Base-by-base conservation (phyloP, 306 rosid genomes). In the Dryas octopetala region DNA sequence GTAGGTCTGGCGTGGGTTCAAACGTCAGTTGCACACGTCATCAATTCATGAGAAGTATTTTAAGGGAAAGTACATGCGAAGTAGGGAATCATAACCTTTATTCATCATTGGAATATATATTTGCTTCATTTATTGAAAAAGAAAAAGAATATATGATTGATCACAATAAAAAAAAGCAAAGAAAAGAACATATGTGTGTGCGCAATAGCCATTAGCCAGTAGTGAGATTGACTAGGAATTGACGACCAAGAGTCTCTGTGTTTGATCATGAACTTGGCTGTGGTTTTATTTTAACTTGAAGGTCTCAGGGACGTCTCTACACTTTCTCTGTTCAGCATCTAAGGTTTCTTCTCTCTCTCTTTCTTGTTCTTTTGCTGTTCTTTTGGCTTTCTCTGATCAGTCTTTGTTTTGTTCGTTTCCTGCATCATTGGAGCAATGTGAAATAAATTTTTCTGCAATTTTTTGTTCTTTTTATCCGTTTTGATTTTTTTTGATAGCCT, bases 171-270 rank as follows among this genome's bases (percentile, higher is more conserved):
- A n/a, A 32, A n/a, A 40, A 4, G 14, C 10, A 17, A 8, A 3
- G 44, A 38, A 16, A 40, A 32, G 38, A 32, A 32, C 38, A 1
- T 32, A 32, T 32, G 38, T 32, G 38, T 32, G 38, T 32, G 38
- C 38, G 3, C 23, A 23, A 23, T 23, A 23, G 23, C 0, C 23
- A 23, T 23, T 32, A 32, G 38, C 38, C 63, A 26, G 3, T 12
- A 55, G 68, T 64, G 70, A 16, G 26, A 26, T 75, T 76, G 90
- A 76, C 81, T 52, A 7, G 2, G 40, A 16, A 13, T 72, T 73
- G 85, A 76, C 79, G 9, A 58, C 47, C 6, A 32, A 49, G 23
- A 32, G 23, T 13, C 74, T 69, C 47, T 63, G n/a, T 32, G 43
- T 51, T 44, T 71, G 13, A 19, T 74, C 6, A 0, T 50, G 3